Evolutionary conservation across 306 rosid genomes (phyloP).

Genomic region (Sesbania bispinosa): DNA sequence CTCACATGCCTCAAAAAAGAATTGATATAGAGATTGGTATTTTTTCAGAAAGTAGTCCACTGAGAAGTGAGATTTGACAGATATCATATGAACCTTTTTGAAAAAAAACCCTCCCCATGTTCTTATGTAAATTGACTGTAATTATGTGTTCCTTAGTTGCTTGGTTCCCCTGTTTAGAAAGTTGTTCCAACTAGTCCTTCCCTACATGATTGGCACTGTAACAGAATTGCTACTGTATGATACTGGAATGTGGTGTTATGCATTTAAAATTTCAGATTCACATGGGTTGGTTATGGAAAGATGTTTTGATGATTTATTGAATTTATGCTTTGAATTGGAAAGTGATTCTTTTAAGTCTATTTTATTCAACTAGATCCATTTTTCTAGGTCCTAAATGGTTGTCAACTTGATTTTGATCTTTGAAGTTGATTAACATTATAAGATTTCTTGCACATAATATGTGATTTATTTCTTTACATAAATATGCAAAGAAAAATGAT

Average conservation of each 20-base stretch:
- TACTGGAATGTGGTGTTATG: too few species aligned
- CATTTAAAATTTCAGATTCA: neutral
- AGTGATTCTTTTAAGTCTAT: too few species aligned
- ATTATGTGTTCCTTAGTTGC: neutral
- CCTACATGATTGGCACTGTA: neutral
- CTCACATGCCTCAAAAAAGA: neutral
- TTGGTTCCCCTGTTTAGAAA: neutral
- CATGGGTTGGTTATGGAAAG: too few species aligned
- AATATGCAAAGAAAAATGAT: neutral
- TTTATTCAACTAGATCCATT: too few species aligned
- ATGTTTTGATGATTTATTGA: too few species aligned
- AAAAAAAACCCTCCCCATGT: neutral
- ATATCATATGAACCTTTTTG: neutral
- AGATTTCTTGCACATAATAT: neutral
- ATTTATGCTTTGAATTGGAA: too few species aligned
- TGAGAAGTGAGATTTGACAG: neutral
- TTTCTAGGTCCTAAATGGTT: too few species aligned
- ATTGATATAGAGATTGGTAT: neutral
- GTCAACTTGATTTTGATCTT: too few species aligned
- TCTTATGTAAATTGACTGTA: neutral
- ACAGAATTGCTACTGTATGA: too few species aligned
- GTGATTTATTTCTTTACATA: neutral
- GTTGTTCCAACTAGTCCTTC: slow-evolving; percentile 1
- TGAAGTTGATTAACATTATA: too few species aligned
- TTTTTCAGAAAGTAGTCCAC: neutral